Evolutionary conservation across 371 early-diverging fungal species (phyloP).

Genomic region (Rhizopus delemar): DNA sequence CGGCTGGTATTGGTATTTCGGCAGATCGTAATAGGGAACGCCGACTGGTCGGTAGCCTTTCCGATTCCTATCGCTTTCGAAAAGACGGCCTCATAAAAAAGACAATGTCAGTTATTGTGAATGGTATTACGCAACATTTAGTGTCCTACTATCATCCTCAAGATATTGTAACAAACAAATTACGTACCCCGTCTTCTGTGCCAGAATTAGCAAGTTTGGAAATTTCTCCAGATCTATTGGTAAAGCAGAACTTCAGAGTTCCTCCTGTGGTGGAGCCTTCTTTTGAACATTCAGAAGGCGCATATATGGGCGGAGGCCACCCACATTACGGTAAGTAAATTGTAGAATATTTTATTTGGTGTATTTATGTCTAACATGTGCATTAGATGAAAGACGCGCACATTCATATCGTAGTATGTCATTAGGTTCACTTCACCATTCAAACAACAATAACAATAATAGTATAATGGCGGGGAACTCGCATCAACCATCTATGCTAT

Average conservation of each 20-base stretch:
- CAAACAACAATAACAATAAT: conserved; percentile 12
- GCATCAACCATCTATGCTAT: neutral
- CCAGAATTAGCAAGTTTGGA: conserved; percentile 60
- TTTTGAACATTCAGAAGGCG: conserved; percentile 32
- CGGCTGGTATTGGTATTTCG: conserved; percentile 21
- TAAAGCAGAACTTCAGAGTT: conserved; percentile 65
- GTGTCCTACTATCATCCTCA: conserved; percentile 85
- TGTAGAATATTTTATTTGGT: neutral
- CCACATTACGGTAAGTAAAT: neutral
- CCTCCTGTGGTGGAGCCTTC: conserved; percentile 55
- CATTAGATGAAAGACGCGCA: conserved; percentile 24
- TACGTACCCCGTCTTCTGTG: conserved; percentile 62
- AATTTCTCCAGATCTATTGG: conserved; percentile 59
- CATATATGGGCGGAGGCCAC: neutral
- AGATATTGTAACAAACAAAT: conserved; percentile 61
- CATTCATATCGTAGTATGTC: conserved; percentile 49
- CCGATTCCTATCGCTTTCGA: conserved; percentile 71
- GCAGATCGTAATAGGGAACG: conserved; percentile 49
- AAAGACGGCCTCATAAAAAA: conserved; percentile 87
- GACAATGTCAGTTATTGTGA: conserved; percentile 80
- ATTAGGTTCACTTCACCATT: conserved; percentile 35
- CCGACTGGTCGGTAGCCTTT: conserved; percentile 61
- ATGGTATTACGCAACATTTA: conserved; percentile 79
- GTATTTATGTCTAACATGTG: neutral
- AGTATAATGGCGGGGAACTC: neutral